phyloP scores from a whole-genome alignment of 2,329 filamentous ascomycete species.

The Neurospora crassa region DNA sequence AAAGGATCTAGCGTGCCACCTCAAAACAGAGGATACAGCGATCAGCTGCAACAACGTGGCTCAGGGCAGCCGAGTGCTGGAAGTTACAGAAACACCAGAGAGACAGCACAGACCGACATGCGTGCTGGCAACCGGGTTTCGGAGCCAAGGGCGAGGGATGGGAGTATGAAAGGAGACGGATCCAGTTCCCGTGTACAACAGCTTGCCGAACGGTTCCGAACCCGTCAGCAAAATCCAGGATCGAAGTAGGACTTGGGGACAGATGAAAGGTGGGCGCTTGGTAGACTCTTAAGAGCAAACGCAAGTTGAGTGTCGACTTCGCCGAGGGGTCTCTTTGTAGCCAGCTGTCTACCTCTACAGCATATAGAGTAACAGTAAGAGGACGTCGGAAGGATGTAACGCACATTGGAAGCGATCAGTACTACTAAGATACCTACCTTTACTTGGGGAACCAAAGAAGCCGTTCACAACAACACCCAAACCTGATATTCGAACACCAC shows the following conservation, averaged over 20 bases:
- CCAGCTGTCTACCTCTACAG: not conserved
- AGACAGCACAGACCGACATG: not conserved
- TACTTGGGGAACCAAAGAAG: not conserved
- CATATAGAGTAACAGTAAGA: not conserved
- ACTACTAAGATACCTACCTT: not conserved
- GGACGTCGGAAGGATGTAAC: not conserved
- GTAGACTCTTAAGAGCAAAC: not conserved
- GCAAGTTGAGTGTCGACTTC: not conserved
- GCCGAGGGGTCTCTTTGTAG: not conserved
- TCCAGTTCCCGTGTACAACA: not conserved
- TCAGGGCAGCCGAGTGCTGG: not conserved
- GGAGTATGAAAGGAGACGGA: not conserved
- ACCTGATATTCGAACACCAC: not conserved
- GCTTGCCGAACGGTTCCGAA: not conserved
- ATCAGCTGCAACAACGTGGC: not conserved
- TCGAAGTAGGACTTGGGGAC: not conserved
- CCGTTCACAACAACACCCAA: not conserved
- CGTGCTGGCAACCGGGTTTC: not conserved
- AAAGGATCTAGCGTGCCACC: not conserved
- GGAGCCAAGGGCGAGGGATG: not conserved
- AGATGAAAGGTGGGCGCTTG: not conserved
- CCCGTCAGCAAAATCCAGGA: not conserved
- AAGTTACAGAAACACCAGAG: not conserved
- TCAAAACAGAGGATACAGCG: not conserved
- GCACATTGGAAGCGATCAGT: not conserved